Conservation (phyloP, 108 stramenopile species). For the Skeletonema menzelii region DNA sequence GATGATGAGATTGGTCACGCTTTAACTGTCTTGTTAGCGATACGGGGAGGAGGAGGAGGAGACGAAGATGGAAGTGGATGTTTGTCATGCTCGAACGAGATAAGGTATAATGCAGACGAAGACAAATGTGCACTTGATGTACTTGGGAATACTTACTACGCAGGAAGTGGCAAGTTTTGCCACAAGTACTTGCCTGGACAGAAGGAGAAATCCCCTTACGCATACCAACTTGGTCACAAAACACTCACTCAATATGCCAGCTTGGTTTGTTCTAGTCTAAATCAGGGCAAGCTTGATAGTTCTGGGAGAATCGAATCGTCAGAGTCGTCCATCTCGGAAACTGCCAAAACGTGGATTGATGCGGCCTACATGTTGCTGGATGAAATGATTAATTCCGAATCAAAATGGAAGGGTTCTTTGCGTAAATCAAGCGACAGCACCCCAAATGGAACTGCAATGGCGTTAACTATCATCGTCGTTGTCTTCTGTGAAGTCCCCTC, state of each 20-base stretch:
- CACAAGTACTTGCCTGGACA: slow-evolving; percentile 1
- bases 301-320: slow-evolving; percentile 1
- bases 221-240: slow-evolving; percentile 18
- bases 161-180: slow-evolving; percentile 10
- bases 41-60: slow-evolving; percentile 24
- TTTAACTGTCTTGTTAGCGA: slow-evolving; percentile 15
- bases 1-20: slow-evolving; percentile 28
- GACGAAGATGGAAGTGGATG: neutral
- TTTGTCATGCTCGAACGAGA: slow-evolving; percentile 13
- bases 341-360: slow-evolving; percentile 39
- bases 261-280: slow-evolving; percentile 28
- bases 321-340: slow-evolving; percentile 19
- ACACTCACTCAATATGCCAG: slow-evolving; percentile 27
- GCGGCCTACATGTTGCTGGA: slow-evolving; percentile 38
- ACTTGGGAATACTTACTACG: slow-evolving; percentile 27
- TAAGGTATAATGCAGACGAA: neutral
- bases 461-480: slow-evolving; percentile 34
- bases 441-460: slow-evolving; percentile 29
- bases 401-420: neutral
- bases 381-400: slow-evolving; percentile 8
- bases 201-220: neutral
- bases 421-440: neutral
- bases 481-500: slow-evolving; percentile 40
- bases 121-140: slow-evolving; percentile 29
- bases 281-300: neutral